phyloP scores from a whole-genome alignment of 106 monocot genomes.

The Posidonia australis region DNA sequence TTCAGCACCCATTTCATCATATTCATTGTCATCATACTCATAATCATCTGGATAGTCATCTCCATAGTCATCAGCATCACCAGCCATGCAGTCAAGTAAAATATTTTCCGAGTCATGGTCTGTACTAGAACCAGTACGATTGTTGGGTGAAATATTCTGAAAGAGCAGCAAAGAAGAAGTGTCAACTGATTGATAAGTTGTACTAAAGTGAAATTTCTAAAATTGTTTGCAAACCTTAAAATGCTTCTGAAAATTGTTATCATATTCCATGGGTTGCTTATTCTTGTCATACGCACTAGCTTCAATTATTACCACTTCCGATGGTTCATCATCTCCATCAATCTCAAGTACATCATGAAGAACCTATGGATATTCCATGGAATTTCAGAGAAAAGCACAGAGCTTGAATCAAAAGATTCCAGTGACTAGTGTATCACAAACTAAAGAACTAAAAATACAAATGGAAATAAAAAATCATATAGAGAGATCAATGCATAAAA shows the following conservation, averaged over 20 bases:
- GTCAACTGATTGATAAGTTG: background rate
- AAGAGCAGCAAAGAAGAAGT: background rate
- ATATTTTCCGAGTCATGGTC: slow-evolving; percentile 6
- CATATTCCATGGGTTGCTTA: background rate
- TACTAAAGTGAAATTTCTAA: background rate
- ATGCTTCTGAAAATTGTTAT: slow-evolving; percentile 23
- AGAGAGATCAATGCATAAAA: too few species aligned
- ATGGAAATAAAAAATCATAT: too few species aligned
- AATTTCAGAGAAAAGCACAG: too few species aligned
- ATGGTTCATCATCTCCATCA: slow-evolving; percentile 30
- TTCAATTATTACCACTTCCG: slow-evolving; percentile 18
- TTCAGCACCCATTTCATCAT: background rate
- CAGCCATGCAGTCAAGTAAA: slow-evolving; percentile 23
- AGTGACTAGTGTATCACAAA: too few species aligned
- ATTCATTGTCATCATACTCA: slow-evolving; percentile 19
- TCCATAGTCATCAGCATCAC: slow-evolving; percentile 18
- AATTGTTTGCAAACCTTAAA: slow-evolving; percentile 3
- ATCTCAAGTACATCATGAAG: slow-evolving; percentile 36
- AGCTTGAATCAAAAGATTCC: too few species aligned
- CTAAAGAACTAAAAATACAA: too few species aligned
- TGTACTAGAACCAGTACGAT: background rate
- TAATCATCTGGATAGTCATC: slow-evolving; percentile 10
- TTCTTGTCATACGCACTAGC: slow-evolving; percentile 9
- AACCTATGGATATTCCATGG: too few species aligned
- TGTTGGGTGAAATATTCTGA: background rate